A percentile compares a stretch with the other conserved stretches of the same genome.
phyloP scores from a whole-genome alignment of 345 rosid species.

The Stellera chamaejasme region DNA sequence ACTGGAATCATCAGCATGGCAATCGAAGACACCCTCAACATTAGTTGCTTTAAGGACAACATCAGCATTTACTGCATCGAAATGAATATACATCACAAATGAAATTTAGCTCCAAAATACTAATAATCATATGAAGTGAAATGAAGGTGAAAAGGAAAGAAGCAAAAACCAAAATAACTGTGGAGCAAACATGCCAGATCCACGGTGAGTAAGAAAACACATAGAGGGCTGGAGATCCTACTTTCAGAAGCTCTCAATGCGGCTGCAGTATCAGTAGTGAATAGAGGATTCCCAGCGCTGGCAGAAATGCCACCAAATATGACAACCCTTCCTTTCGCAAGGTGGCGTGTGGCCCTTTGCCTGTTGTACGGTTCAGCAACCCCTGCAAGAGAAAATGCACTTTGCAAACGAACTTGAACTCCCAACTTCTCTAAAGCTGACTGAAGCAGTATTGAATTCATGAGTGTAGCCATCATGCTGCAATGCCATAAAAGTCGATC shows the following conservation, averaged over 20 bases:
- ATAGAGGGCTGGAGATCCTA: conserved; percentile 11
- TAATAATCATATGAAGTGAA: background rate
- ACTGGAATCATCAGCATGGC: conserved; percentile 19
- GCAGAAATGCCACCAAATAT: conserved; percentile 43
- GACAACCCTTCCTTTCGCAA: conserved; percentile 49
- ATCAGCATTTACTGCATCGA: conserved; percentile 32
- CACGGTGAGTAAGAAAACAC: background rate
- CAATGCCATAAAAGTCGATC: conserved; percentile 6
- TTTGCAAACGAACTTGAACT: conserved; percentile 33
- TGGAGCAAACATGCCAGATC: background rate
- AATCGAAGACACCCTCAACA: conserved; percentile 25
- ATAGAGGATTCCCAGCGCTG: conserved; percentile 36
- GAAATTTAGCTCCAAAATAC: background rate
- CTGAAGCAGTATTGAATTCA: conserved; percentile 46
- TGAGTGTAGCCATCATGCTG: conserved; percentile 49
- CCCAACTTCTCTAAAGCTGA: conserved; percentile 42
- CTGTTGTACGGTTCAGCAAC: conserved; percentile 35
- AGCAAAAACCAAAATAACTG: background rate
- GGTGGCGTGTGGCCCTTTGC: conserved; percentile 44
- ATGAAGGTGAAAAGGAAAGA: background rate
- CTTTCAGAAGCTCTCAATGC: conserved; percentile 45
- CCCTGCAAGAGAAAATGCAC: conserved; percentile 32
- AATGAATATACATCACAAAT: background rate
- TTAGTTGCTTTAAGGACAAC: conserved; percentile 37
- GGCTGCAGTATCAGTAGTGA: conserved; percentile 40